Percentiles rank a stretch among this genome's conserved stretches.
Conservation (phyloP, 306 rosid genomes). For the Castanea mollissima region DNA sequence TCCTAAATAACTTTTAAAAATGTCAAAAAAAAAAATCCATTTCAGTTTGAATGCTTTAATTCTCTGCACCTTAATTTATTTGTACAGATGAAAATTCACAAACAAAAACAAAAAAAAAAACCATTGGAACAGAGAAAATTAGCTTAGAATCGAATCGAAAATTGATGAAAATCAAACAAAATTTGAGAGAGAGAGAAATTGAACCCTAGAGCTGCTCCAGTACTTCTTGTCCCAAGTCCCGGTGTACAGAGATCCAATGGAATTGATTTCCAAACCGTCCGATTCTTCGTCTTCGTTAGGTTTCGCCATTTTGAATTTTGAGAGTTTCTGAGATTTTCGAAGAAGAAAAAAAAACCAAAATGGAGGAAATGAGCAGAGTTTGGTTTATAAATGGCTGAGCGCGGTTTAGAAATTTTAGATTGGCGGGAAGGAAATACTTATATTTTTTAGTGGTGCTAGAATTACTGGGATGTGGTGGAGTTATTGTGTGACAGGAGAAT, state of each 20-base stretch:
- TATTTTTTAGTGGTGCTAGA: not conserved
- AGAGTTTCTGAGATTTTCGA: not conserved
- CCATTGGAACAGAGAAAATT: not conserved
- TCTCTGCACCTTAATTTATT: not conserved
- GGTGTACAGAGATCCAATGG: constrained; percentile 70
- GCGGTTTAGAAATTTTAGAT: not conserved
- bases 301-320: constrained; percentile 26
- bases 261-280: constrained; percentile 68
- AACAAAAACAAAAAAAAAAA: too few species aligned
- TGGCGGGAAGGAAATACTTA: constrained; percentile 35
- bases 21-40: not conserved
- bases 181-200: not conserved
- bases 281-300: constrained; percentile 24
- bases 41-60: not conserved
- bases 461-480: too few species aligned
- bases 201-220: constrained; percentile 94
- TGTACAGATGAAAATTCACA: too few species aligned
- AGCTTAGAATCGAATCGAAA: not conserved
- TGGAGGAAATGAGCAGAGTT: not conserved
- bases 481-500: not conserved
- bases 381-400: not conserved
- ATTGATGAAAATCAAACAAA: not conserved
- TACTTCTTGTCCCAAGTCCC: constrained; percentile 91
- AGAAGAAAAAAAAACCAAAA: not conserved
- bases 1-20: not conserved